A percentile compares a stretch with the other conserved stretches of the same genome.
Evolutionary conservation across 306 rosid genomes (phyloP).

Genomic region (Canavalia gladiata): DNA sequence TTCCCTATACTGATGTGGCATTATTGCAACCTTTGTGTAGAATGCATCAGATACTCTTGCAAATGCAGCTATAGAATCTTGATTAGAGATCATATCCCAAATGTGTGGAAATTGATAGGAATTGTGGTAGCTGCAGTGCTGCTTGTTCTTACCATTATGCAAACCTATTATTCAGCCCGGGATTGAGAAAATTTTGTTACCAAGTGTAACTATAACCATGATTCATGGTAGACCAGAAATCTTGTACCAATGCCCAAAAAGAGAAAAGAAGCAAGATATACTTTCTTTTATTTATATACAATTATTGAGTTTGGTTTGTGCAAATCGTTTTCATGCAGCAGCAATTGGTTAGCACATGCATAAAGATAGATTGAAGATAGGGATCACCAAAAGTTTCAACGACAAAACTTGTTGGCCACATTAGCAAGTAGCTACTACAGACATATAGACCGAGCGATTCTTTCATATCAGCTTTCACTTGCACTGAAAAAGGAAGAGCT

Average conservation of each 20-base stretch:
- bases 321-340: not conserved
- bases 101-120: slow-evolving; percentile 50
- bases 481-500: not conserved
- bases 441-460: not conserved
- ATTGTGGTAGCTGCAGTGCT: slow-evolving; percentile 37
- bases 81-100: slow-evolving; percentile 48
- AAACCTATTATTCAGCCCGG: slow-evolving; percentile 45
- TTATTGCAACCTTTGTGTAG: slow-evolving; percentile 34
- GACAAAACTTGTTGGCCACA: slow-evolving; percentile 27
- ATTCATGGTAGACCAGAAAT: not conserved
- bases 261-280: not conserved
- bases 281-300: slow-evolving; percentile 4
- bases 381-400: slow-evolving; percentile 20
- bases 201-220: not conserved
- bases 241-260: slow-evolving; percentile 8
- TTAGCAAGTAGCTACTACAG: not conserved
- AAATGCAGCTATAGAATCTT: slow-evolving; percentile 38
- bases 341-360: slow-evolving; percentile 10
- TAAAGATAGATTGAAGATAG: not conserved
- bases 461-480: not conserved
- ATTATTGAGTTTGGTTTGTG: not conserved
- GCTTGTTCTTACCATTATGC: slow-evolving; percentile 49
- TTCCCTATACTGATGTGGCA: slow-evolving; percentile 46
- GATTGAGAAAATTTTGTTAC: not conserved
- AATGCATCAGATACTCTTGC: slow-evolving; percentile 38